These are phyloP conservation scores for Litsea cubeba DNA, from an alignment of 164 flowering plant genomes.

Conservation along the genomic window DNA sequence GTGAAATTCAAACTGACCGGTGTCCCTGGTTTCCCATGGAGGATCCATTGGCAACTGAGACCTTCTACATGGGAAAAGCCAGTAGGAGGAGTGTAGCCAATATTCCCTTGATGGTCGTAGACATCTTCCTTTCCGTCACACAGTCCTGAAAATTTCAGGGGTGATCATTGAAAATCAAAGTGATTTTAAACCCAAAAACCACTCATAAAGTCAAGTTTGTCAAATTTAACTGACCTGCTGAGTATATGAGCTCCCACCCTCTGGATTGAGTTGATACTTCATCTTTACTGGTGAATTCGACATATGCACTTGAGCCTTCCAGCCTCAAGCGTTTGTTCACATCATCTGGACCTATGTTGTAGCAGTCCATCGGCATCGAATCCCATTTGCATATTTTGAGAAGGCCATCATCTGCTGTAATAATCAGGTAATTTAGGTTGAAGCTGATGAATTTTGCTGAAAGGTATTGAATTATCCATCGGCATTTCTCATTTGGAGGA, in stretches of 20 bases:
- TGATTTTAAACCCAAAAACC: background rate
- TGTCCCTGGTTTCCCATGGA: constrained; percentile 19
- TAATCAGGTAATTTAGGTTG: constrained; percentile 7
- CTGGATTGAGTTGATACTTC: constrained; percentile 5
- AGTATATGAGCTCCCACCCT: constrained; percentile 16
- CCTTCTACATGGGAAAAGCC: constrained; percentile 14
- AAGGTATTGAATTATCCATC: constrained; percentile 10
- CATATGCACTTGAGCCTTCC: constrained; percentile 2
- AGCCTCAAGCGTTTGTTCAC: constrained; percentile 1
- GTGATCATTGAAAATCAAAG: background rate
- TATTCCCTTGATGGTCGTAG: constrained; percentile 6
- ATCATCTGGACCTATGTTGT: background rate
- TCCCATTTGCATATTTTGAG: constrained; percentile 6
- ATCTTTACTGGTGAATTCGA: constrained; percentile 6
- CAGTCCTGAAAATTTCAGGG: constrained; percentile 11
- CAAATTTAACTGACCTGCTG: constrained; percentile 12
- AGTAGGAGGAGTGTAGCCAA: constrained; percentile 3
- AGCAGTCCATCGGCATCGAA: background rate
- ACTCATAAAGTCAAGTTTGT: background rate
- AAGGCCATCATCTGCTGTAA: constrained; percentile 6
- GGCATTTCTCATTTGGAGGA: constrained; percentile 10
- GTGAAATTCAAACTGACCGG: constrained; percentile 11
- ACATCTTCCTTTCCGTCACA: constrained; percentile 14
- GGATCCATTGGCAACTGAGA: constrained; percentile 13
- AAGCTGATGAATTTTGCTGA: constrained; percentile 16